Evolutionary conservation across 2,329 filamentous ascomycete species (phyloP).

Genomic region (Exophiala spinifera): DNA sequence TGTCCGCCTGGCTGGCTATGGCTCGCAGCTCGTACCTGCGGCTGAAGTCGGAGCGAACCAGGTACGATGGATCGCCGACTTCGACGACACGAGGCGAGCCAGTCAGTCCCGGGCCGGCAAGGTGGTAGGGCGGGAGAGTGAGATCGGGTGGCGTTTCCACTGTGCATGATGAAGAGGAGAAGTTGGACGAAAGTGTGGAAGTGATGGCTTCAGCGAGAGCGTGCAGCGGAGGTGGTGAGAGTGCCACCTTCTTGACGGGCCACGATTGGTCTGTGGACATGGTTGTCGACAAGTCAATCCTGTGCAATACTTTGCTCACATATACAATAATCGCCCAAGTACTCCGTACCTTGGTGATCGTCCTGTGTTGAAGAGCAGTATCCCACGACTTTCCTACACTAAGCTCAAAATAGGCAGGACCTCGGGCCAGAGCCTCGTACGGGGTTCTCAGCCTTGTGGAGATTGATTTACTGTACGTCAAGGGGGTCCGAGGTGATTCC

Average conservation of each 20-base stretch:
- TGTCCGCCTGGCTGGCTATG: conserved; percentile 38
- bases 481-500: no score
- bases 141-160: conserved; percentile 35
- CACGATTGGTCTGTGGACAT: background rate
- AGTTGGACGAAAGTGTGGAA: conserved; percentile 10
- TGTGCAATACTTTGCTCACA: no score
- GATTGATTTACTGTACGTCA: no score
- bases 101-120: conserved; percentile 41
- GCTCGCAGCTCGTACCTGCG: conserved; percentile 36
- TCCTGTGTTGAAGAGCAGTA: no score
- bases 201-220: conserved; percentile 7
- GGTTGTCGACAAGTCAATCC: background rate
- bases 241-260: conserved; percentile 8
- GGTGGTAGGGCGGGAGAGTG: conserved; percentile 36
- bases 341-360: no score
- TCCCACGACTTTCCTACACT: no score
- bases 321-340: no score
- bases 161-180: conserved; percentile 8
- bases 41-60: conserved; percentile 34
- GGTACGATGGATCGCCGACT: conserved; percentile 44
- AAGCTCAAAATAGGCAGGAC: no score
- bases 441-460: no score
- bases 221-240: conserved; percentile 4
- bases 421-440: no score
- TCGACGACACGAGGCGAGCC: conserved; percentile 43